Conservation (phyloP, 768 basidiomycete species). For the Lactarius vividus region DNA sequence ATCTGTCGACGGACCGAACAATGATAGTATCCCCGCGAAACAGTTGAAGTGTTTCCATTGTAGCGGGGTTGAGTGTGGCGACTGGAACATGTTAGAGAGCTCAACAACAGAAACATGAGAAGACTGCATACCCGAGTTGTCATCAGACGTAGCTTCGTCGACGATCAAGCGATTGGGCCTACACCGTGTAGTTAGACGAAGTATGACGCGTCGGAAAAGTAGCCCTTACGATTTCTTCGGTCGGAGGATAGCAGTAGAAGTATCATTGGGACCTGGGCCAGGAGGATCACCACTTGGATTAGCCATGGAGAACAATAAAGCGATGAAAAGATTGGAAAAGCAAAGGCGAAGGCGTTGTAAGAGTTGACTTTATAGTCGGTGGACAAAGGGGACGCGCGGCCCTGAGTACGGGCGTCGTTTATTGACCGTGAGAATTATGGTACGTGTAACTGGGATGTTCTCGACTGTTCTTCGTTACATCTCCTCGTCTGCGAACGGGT, state of each 20-base stretch:
- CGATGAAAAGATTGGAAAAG: not conserved
- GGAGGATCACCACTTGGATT: slow-evolving; percentile 83
- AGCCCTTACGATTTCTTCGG: slow-evolving; percentile 91
- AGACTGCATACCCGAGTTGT: slow-evolving; percentile 78
- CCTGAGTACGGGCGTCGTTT: not conserved
- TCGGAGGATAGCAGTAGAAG: slow-evolving; percentile 91
- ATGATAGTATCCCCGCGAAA: slow-evolving; percentile 98
- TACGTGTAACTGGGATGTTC: slow-evolving; percentile 12
- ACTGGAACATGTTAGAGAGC: slow-evolving; percentile 44
- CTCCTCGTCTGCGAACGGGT: slow-evolving; percentile 74
- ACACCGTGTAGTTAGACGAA: slow-evolving; percentile 28
- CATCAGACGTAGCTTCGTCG: slow-evolving; percentile 90
- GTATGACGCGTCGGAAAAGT: slow-evolving; percentile 22
- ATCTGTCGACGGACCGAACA: slow-evolving; percentile 58
- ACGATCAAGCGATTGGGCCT: slow-evolving; percentile 98
- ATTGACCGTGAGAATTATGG: slow-evolving; percentile 21
- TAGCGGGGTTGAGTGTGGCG: slow-evolving; percentile 91
- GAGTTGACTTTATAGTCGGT: slow-evolving; percentile 17
- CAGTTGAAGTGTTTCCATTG: slow-evolving; percentile 90
- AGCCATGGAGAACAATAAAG: slow-evolving; percentile 44
- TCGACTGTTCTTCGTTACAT: slow-evolving; percentile 43
- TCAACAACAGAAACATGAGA: not conserved
- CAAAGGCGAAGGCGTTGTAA: not conserved
- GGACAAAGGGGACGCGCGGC: slow-evolving; percentile 27
- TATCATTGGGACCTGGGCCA: slow-evolving; percentile 84